Base-by-base conservation (phyloP, 345 rosid genomes). In the Camelina sativa region DNA sequence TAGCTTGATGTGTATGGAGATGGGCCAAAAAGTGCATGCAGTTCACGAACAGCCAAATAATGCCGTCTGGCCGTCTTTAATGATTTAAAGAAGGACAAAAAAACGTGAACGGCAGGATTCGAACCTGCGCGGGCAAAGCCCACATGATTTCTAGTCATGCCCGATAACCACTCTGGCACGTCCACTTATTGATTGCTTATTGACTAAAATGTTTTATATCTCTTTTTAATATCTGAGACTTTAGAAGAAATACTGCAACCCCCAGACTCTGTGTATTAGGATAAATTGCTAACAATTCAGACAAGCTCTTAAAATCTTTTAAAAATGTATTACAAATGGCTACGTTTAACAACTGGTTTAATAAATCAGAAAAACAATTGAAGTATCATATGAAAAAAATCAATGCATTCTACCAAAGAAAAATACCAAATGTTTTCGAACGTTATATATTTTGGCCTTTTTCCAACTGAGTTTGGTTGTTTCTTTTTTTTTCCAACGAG, bases 141-240 rank as follows among this genome's bases (percentile, higher is more conserved):
- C 95, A 90, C 90, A 84, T 86, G 91, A 87, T 86, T 92, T 89
- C 90, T 86, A 92, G 88, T 87, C 89, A 86, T 85, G 96, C 91
- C 88, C 86, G 86, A 91, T 83, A 87, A 83, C 80, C 80, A 76
- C 72, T 76, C 71, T 72, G 76, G 75, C 76, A 70, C 67, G 80
- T 51, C 71, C 76, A 76, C 76, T 13, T 43, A 13, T 40, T 43
- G 16, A 41, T 43, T 51, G 13, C 2, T 7, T 2, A 8, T 8
- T 1, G 40, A 37, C 40, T 37, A 8, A 2, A 35, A 32, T 2
- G 1, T 0, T 32, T 32, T 34, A 6, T 34, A 34, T 34, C 8
- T 6, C 1, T 34, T 25, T 28, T 28, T 4, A 4, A 28, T 28
- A 4, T 28, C 30, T 28, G 4, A 28, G 30, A 34, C 8, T 1